Evolutionary conservation across 2,329 filamentous ascomycete species (phyloP).

Genomic region (Diaporthe helianthi): DNA sequence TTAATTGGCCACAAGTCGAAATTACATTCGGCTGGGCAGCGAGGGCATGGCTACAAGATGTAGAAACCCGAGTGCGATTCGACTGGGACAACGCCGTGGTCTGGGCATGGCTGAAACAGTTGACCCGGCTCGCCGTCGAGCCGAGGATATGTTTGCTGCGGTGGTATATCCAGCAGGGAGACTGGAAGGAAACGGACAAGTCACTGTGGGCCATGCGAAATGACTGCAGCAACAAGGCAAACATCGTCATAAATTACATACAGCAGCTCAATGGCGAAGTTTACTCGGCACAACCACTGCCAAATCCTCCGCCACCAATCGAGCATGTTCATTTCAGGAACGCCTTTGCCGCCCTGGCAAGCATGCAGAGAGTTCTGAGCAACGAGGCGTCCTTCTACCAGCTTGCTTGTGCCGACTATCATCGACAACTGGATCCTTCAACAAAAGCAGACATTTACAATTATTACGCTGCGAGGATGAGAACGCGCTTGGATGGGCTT

Average conservation of each 20-base stretch:
- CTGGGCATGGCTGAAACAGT: conserved; percentile 26
- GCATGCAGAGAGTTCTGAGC: conserved; percentile 1
- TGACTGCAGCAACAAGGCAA: neutral
- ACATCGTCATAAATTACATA: neutral
- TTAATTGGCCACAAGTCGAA: conserved; percentile 3
- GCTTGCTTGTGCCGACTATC: neutral
- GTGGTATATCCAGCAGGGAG: neutral
- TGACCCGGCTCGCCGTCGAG: neutral
- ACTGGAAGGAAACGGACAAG: conserved; percentile 6
- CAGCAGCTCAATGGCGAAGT: neutral
- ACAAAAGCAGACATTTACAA: neutral
- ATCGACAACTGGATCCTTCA: neutral
- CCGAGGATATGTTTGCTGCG: neutral
- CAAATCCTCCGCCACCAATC: neutral
- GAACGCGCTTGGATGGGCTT: neutral
- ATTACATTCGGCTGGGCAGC: neutral
- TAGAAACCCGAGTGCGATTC: neutral
- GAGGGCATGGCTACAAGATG: conserved; percentile 1
- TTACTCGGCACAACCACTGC: neutral
- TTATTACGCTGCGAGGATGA: neutral
- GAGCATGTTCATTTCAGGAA: neutral
- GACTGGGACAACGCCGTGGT: conserved; percentile 11
- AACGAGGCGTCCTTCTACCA: neutral
- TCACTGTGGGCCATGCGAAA: neutral
- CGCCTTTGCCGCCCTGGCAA: neutral